Evolutionary conservation across 371 early-diverging fungal species (phyloP).

Genomic region (Mucor plumbeus): DNA sequence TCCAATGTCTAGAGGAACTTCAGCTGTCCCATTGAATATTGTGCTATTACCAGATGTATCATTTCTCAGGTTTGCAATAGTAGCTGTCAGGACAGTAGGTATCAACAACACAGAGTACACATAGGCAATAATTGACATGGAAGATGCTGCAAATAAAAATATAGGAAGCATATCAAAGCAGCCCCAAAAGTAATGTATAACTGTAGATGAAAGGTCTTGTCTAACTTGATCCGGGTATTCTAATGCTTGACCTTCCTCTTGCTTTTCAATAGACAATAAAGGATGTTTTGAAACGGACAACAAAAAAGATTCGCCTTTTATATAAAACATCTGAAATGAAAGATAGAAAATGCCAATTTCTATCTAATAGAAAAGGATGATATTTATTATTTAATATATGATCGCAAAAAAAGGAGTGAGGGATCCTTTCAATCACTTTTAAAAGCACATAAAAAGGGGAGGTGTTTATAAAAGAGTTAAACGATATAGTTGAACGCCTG

Average conservation of each 20-base stretch:
- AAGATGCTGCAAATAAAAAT: slow-evolving; percentile 15
- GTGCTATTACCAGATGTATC: background rate
- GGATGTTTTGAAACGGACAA: slow-evolving; percentile 27
- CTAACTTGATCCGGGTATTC: background rate
- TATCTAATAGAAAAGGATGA: background rate
- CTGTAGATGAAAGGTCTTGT: background rate
- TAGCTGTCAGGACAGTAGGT: slow-evolving; percentile 23
- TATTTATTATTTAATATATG: background rate
- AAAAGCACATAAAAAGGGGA: background rate
- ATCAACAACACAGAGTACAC: slow-evolving; percentile 31
- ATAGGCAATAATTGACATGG: slow-evolving; percentile 19
- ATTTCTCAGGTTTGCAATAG: slow-evolving; percentile 8
- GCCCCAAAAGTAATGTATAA: slow-evolving; percentile 7
- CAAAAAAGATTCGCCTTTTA: slow-evolving; percentile 41
- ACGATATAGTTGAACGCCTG: slow-evolving; percentile 46
- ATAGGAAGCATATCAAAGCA: slow-evolving; percentile 18
- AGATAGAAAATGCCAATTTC: background rate
- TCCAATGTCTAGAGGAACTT: slow-evolving; percentile 24
- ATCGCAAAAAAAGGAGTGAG: slow-evolving; percentile 9
- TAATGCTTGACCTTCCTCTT: slow-evolving; percentile 2
- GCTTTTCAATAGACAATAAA: background rate
- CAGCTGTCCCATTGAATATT: background rate
- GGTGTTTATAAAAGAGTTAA: slow-evolving; percentile 16
- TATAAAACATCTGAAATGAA: slow-evolving; percentile 38
- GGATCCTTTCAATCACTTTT: background rate